These are phyloP conservation scores for Capsella rubella DNA, from an alignment of 441 rosid species.

Conservation along the genomic window DNA sequence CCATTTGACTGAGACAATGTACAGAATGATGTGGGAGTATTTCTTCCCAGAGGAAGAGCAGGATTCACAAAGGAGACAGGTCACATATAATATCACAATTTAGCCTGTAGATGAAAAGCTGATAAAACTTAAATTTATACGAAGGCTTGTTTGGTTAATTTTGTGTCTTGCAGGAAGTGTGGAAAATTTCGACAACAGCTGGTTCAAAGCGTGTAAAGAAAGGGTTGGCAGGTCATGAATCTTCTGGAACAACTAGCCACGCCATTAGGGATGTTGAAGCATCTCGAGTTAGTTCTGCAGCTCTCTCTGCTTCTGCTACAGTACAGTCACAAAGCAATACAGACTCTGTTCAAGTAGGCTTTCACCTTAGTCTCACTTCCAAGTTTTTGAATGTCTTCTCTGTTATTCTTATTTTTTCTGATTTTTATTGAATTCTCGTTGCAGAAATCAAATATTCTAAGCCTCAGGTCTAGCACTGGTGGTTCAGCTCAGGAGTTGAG, in stretches of 20 bases:
- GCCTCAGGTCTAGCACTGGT: slow-evolving; percentile 48
- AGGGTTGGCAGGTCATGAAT: slow-evolving; percentile 66
- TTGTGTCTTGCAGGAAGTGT: slow-evolving; percentile 76
- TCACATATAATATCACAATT: slow-evolving; percentile 38
- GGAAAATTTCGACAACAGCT: slow-evolving; percentile 97
- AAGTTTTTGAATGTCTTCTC: slow-evolving; percentile 3
- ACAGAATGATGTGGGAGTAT: slow-evolving; percentile 97
- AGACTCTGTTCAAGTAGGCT: slow-evolving; percentile 57
- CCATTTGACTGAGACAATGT: slow-evolving; percentile 94
- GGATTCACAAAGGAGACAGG: slow-evolving; percentile 95
- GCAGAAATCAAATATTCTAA: slow-evolving; percentile 58
- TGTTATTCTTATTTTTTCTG: not conserved
- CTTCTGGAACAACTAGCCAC: slow-evolving; percentile 60
- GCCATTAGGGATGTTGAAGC: slow-evolving; percentile 68
- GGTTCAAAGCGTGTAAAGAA: slow-evolving; percentile 90
- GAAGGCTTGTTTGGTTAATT: slow-evolving; percentile 32
- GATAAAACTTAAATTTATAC: not conserved
- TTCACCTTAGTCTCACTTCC: slow-evolving; percentile 34
- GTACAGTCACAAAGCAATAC: slow-evolving; percentile 49
- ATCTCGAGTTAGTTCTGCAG: slow-evolving; percentile 57
- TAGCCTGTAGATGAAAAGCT: slow-evolving; percentile 1
- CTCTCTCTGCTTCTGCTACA: slow-evolving; percentile 42
- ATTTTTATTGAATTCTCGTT: slow-evolving; percentile 24
- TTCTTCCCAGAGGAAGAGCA: slow-evolving; percentile 98
- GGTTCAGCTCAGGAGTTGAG: slow-evolving; percentile 64